Percentiles rank a stretch among this genome's conserved stretches.
Conservation (phyloP, 805 yeast genomes). For the Jamesozyma rosinii region DNA sequence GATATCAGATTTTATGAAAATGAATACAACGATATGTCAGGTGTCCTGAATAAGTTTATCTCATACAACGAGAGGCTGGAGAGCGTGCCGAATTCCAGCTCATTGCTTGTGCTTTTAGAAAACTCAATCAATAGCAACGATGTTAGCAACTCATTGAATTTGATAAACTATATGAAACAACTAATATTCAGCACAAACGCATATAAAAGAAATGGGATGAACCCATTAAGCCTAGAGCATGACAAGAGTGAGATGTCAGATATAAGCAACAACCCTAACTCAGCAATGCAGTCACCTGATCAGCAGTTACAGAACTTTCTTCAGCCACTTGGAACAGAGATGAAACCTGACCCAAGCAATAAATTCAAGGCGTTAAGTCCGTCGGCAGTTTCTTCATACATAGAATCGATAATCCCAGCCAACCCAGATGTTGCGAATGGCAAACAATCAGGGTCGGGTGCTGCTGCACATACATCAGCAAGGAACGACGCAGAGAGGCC, state of each 20-base stretch:
- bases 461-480: too few species aligned
- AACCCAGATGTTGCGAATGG: not conserved
- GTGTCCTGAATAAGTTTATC: not conserved
- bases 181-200: conserved; percentile 15
- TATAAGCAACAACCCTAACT: too few species aligned
- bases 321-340: not conserved
- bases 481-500: too few species aligned
- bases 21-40: conserved; percentile 49
- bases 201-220: conserved; percentile 22
- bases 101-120: conserved; percentile 11
- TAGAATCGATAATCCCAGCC: not conserved
- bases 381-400: not conserved
- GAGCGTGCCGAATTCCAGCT: not conserved
- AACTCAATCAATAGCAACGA: conserved; percentile 20
- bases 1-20: conserved; percentile 61
- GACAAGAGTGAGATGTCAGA: not conserved
- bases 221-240: conserved; percentile 16
- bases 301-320: not conserved
- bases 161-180: conserved; percentile 19
- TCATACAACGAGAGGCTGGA: not conserved
- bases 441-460: too few species aligned
- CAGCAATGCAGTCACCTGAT: not conserved
- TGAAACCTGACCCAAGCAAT: not conserved
- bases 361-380: not conserved
- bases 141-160: conserved; percentile 12